phyloP scores from a whole-genome alignment of 148 eudicot genomes.

The Vaccinium myrtillus region DNA sequence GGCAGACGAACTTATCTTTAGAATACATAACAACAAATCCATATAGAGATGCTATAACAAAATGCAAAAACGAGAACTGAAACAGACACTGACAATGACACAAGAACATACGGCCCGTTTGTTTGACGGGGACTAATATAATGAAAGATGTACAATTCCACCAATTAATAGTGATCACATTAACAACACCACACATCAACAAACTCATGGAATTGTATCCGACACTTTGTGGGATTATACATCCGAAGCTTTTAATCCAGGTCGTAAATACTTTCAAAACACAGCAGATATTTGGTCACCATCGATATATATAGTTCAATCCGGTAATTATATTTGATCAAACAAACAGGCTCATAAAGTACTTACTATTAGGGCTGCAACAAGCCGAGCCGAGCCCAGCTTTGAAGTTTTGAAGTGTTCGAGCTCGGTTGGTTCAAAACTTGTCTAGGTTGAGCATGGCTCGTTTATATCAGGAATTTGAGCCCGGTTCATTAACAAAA shows the following conservation, averaged over 20 bases:
- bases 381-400: not conserved
- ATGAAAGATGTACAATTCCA: not conserved
- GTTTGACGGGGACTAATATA: not conserved
- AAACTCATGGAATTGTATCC: not conserved
- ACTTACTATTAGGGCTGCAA: not conserved
- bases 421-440: not conserved
- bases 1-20: not conserved
- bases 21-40: not conserved
- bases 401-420: not conserved
- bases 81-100: conserved; percentile 1
- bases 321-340: not conserved
- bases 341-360: not conserved
- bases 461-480: not conserved
- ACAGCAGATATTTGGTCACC: not conserved
- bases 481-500: not conserved
- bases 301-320: not conserved
- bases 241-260: not conserved
- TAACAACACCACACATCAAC: not conserved
- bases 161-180: not conserved
- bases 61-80: not conserved
- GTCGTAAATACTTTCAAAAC: not conserved
- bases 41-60: not conserved
- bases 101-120: not conserved
- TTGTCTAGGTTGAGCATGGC: not conserved
- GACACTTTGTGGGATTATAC: not conserved